Evolutionary conservation across 352 stramenopile genomes (phyloP).

Genomic region (Peronospora destructor): DNA sequence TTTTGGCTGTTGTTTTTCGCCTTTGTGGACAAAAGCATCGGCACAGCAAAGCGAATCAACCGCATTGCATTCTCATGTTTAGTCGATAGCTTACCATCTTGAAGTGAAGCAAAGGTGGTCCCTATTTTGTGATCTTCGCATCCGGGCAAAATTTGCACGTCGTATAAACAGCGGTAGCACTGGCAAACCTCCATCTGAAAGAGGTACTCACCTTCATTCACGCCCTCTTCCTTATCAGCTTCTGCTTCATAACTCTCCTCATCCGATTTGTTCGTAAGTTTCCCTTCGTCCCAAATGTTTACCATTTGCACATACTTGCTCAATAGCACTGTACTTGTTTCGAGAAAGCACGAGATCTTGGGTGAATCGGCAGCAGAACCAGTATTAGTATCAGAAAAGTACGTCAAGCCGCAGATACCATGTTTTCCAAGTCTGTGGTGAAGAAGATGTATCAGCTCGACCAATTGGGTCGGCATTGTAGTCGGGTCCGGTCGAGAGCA

Average conservation of each 20-base stretch:
- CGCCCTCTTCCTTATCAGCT: conserved; percentile 11
- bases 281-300: conserved; percentile 7
- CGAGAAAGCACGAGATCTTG: conserved; percentile 32
- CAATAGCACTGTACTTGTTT: conserved; percentile 32
- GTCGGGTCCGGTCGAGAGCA: conserved; percentile 1
- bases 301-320: conserved; percentile 23
- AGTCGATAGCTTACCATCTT: conserved; percentile 11
- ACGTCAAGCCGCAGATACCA: conserved; percentile 40
- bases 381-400: conserved; percentile 16
- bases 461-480: conserved; percentile 9
- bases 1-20: conserved; percentile 68
- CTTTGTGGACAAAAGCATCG: conserved; percentile 44
- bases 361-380: conserved; percentile 7
- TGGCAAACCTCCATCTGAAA: conserved; percentile 54
- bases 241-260: conserved; percentile 8
- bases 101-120: conserved; percentile 31
- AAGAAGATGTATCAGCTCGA: conserved; percentile 33
- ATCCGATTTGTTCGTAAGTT: conserved; percentile 1
- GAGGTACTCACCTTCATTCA: conserved; percentile 16
- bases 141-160: conserved; percentile 54
- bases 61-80: conserved; percentile 28
- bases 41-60: conserved; percentile 49
- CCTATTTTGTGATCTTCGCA: conserved; percentile 56
- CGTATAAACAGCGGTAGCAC: conserved; percentile 69
- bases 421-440: conserved; percentile 39